A percentile compares a stretch with the other conserved stretches of the same genome.
These are phyloP conservation scores for Aspergillus hiratsukae DNA, from an alignment of 2,329 filamentous ascomycete species.

Conservation along the genomic window DNA sequence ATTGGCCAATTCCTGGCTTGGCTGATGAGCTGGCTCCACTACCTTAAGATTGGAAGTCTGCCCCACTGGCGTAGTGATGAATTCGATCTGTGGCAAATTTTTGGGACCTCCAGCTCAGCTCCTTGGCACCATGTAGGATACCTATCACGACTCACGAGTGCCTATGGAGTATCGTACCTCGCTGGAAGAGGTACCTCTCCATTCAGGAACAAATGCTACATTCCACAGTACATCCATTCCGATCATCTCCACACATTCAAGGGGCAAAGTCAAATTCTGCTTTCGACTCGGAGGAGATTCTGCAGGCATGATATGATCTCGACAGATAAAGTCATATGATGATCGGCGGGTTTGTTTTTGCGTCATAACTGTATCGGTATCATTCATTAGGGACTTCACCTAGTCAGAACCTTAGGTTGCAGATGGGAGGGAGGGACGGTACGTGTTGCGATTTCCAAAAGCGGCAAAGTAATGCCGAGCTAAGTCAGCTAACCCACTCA, in stretches of 20 bases:
- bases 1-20: background rate
- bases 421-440: background rate
- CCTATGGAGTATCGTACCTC: no score
- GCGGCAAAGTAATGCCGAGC: background rate
- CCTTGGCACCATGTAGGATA: background rate
- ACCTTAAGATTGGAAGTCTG: background rate
- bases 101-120: background rate
- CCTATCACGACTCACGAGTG: no score
- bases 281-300: background rate
- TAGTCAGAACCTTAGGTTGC: no score
- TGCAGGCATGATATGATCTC: background rate
- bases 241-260: background rate
- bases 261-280: background rate
- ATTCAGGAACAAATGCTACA: background rate
- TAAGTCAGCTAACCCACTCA: no score
- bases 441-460: background rate
- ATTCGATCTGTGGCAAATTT: background rate
- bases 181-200: background rate
- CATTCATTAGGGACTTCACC: no score
- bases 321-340: background rate
- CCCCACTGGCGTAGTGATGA: background rate
- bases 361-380: background rate
- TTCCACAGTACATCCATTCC: background rate
- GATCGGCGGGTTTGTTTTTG: background rate
- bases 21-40: background rate